Percentiles rank a stretch among this genome's conserved stretches.
Conservation (phyloP, 192 early-diverging fungal species). For the Hyaloraphidium curvatum region DNA sequence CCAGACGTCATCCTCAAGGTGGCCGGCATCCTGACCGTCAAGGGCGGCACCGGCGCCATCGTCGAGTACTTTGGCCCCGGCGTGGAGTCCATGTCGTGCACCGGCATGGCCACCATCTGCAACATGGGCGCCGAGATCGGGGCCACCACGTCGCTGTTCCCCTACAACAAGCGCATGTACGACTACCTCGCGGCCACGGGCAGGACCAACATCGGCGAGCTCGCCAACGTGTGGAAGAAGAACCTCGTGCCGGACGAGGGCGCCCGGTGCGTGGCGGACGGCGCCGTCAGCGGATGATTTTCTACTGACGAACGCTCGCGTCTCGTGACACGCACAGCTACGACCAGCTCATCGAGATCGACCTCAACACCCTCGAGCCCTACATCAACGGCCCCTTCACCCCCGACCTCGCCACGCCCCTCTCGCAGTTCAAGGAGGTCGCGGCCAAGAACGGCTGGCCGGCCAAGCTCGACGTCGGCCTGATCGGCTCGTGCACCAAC, state of each 20-base stretch:
- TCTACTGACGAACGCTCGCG: neutral
- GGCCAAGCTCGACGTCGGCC: slow-evolving; percentile 62
- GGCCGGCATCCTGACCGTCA: slow-evolving; percentile 86
- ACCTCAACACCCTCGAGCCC: slow-evolving; percentile 82
- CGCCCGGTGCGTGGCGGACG: slow-evolving; percentile 22
- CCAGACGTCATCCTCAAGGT: slow-evolving; percentile 81
- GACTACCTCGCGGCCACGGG: slow-evolving; percentile 77
- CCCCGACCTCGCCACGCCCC: slow-evolving; percentile 80
- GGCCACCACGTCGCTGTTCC: slow-evolving; percentile 93
- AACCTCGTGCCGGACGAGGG: slow-evolving; percentile 76
- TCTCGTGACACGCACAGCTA: slow-evolving; percentile 21
- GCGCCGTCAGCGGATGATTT: no score
- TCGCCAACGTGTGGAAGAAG: slow-evolving; percentile 62
- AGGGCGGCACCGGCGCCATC: slow-evolving; percentile 91
- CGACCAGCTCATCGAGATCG: slow-evolving; percentile 87
- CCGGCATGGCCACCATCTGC: slow-evolving; percentile 97
- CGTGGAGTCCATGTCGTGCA: slow-evolving; percentile 83
- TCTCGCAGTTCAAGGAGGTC: slow-evolving; percentile 79
- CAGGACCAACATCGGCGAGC: slow-evolving; percentile 57
- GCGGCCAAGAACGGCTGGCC: slow-evolving; percentile 78
- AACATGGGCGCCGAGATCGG: slow-evolving; percentile 99
- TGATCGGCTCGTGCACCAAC: slow-evolving; percentile 98
- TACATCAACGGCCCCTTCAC: slow-evolving; percentile 92
- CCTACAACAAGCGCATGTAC: slow-evolving; percentile 79
- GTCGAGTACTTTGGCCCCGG: slow-evolving; percentile 96